phyloP scores from a whole-genome alignment of 495 filamentous ascomycete genomes.

The Annulohypoxylon stygium region DNA sequence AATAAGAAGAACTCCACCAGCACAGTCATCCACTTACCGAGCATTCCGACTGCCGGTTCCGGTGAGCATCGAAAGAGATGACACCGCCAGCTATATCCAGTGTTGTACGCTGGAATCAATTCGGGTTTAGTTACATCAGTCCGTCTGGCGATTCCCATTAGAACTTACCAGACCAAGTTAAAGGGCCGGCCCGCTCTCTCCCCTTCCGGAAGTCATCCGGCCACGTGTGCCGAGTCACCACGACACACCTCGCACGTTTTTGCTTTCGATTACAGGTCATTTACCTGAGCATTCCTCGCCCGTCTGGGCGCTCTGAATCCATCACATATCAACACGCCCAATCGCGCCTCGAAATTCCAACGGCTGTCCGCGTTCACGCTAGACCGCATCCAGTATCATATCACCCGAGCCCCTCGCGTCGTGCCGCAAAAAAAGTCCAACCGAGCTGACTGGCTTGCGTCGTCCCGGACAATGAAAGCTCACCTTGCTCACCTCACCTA shows the following conservation, averaged over 20 bases:
- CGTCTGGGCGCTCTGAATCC: neutral
- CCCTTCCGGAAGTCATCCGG: constrained; percentile 24
- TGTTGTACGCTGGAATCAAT: neutral
- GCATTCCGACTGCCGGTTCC: constrained; percentile 4
- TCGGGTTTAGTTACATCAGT: constrained; percentile 1
- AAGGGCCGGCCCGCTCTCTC: constrained; percentile 27
- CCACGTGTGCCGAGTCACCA: constrained; percentile 30
- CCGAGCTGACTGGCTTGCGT: constrained; percentile 26
- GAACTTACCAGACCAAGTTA: neutral
- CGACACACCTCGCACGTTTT: constrained; percentile 16
- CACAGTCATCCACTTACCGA: constrained; percentile 7
- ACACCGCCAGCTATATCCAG: constrained; percentile 11
- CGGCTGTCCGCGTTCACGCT: neutral
- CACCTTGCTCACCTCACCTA: constrained; percentile 1
- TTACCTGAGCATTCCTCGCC: constrained; percentile 1
- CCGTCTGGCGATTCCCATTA: neutral
- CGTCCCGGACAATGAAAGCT: constrained; percentile 12
- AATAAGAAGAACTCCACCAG: constrained; percentile 6
- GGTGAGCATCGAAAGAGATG: constrained; percentile 4
- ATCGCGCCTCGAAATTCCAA: constrained; percentile 8
- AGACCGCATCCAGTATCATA: constrained; percentile 10
- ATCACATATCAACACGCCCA: neutral
- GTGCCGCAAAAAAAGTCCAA: neutral
- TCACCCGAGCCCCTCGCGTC: neutral
- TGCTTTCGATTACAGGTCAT: neutral